Percentiles rank a stretch among this genome's conserved stretches.
Conservation (phyloP, 2,329 filamentous ascomycete species). For the Bipolaris bicolor region DNA sequence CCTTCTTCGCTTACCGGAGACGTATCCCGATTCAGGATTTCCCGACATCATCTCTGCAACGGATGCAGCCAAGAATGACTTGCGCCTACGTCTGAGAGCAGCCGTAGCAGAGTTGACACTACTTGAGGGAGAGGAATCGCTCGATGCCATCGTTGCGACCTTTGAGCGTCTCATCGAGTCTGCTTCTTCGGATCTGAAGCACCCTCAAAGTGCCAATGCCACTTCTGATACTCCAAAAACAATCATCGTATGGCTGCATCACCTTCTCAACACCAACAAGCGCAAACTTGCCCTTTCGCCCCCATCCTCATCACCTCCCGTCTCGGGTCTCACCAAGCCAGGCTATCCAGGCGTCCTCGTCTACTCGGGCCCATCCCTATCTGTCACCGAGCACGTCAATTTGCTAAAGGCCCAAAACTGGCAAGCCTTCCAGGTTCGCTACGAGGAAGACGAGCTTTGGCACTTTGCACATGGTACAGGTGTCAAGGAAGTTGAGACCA, state of each 20-base stretch:
- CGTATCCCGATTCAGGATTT: conserved; percentile 45
- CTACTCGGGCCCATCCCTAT: conserved; percentile 48
- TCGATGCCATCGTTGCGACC: conserved; percentile 51
- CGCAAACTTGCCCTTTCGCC: conserved; percentile 52
- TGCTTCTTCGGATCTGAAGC: neutral
- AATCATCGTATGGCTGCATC: conserved; percentile 55
- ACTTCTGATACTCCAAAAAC: conserved; percentile 37
- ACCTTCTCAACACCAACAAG: conserved; percentile 55
- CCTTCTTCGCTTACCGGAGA: conserved; percentile 48
- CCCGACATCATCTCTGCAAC: conserved; percentile 51
- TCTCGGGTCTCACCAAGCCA: conserved; percentile 55
- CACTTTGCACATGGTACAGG: conserved; percentile 48
- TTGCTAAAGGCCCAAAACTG: conserved; percentile 53
- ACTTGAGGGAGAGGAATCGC: conserved; percentile 51
- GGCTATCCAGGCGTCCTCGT: conserved; percentile 55
- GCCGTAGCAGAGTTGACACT: conserved; percentile 32
- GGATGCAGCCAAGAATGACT: conserved; percentile 44
- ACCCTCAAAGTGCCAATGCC: neutral
- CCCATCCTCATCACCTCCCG: conserved; percentile 27
- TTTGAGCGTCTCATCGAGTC: conserved; percentile 41
- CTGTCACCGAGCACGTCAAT: conserved; percentile 52
- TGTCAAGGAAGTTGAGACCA: conserved; percentile 52
- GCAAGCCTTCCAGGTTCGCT: conserved; percentile 55
- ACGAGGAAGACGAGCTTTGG: conserved; percentile 50
- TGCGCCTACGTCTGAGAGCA: conserved; percentile 42